These are phyloP conservation scores for Prunus yedoensis DNA, from an alignment of 331 rosid genomes.

Conservation along the genomic window DNA sequence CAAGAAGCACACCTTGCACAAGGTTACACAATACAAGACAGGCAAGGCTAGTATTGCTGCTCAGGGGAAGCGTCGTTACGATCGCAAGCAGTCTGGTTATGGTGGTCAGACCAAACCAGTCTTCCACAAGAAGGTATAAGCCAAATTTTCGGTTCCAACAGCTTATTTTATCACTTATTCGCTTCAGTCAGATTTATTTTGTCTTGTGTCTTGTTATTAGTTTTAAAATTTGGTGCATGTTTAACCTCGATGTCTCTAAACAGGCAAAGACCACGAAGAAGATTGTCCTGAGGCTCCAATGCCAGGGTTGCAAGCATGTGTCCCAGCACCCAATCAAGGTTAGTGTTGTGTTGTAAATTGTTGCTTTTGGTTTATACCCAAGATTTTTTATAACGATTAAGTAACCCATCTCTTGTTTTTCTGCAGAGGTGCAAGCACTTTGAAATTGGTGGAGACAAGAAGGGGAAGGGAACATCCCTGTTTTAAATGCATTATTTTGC, in stretches of 20 bases:
- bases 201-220: neutral
- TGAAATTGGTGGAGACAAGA: constrained; percentile 88
- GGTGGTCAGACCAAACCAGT: constrained; percentile 95
- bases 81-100: constrained; percentile 88
- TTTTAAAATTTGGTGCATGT: neutral
- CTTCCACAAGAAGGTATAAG: constrained; percentile 73
- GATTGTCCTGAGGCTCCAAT: constrained; percentile 77
- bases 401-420: neutral
- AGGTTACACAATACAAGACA: constrained; percentile 90
- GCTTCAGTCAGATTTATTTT: neutral
- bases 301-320: constrained; percentile 83
- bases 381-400: neutral
- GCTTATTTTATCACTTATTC: neutral
- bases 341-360: neutral
- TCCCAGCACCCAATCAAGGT: constrained; percentile 84
- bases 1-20: constrained; percentile 90
- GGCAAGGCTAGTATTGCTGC: constrained; percentile 87
- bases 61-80: constrained; percentile 93
- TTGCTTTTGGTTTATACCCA: neutral
- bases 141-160: neutral
- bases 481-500: constrained; percentile 37
- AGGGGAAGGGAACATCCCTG: constrained; percentile 85
- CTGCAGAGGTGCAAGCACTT: constrained; percentile 89
- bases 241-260: neutral
- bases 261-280: constrained; percentile 87